Evolutionary conservation across 2,329 filamentous ascomycete species (phyloP).

Genomic region (Xylariaceae sp.): DNA sequence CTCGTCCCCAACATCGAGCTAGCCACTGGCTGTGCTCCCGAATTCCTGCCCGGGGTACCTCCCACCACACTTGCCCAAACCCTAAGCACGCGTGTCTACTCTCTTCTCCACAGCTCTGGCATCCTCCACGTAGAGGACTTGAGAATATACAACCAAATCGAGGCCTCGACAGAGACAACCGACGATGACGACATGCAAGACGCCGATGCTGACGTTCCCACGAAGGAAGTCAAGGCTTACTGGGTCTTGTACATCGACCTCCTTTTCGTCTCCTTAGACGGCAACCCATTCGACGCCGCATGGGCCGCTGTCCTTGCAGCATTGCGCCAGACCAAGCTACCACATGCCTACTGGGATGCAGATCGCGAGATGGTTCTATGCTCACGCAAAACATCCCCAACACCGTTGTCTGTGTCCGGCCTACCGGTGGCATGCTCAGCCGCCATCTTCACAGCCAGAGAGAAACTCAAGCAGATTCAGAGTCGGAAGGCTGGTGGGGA

Average conservation of each 20-base stretch:
- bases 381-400: slow-evolving; percentile 53
- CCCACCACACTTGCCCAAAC: slow-evolving; percentile 80
- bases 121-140: slow-evolving; percentile 67
- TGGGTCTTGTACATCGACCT: slow-evolving; percentile 95
- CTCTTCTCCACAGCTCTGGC: slow-evolving; percentile 68
- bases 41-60: slow-evolving; percentile 79
- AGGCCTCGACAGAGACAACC: slow-evolving; percentile 24
- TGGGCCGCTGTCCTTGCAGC: slow-evolving; percentile 85
- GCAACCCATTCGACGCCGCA: slow-evolving; percentile 86
- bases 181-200: slow-evolving; percentile 36
- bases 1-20: slow-evolving; percentile 93
- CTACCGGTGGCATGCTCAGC: slow-evolving; percentile 77
- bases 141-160: slow-evolving; percentile 58
- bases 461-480: slow-evolving; percentile 43
- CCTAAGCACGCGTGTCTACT: slow-evolving; percentile 75
- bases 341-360: slow-evolving; percentile 76
- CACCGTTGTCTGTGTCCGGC: slow-evolving; percentile 57
- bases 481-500: slow-evolving; percentile 40
- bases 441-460: slow-evolving; percentile 69
- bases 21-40: slow-evolving; percentile 83
- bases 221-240: slow-evolving; percentile 68
- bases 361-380: slow-evolving; percentile 80
- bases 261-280: slow-evolving; percentile 90
- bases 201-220: slow-evolving; percentile 26
- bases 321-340: slow-evolving; percentile 72